phyloP scores from a whole-genome alignment of 345 rosid genomes.

The Salix koriyanagi region DNA sequence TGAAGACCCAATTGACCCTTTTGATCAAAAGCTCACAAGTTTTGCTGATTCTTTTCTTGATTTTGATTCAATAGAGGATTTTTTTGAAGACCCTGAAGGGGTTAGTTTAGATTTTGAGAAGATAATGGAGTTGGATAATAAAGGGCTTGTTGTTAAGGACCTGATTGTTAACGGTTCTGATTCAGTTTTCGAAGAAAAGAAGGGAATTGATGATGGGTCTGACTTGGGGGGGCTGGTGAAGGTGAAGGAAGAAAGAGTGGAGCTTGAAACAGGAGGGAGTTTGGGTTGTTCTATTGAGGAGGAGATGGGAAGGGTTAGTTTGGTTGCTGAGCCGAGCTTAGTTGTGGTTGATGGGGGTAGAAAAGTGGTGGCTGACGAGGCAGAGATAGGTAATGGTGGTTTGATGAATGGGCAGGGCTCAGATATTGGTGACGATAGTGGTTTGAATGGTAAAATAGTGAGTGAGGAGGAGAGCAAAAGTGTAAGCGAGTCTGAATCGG shows the following conservation, averaged over 20 bases:
- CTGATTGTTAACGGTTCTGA: conserved; percentile 11
- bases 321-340: conserved; percentile 15
- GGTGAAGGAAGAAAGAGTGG: conserved; percentile 35
- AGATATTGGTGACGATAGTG: conserved; percentile 1
- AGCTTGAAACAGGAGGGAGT: conserved; percentile 22
- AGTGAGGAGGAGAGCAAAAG: conserved; percentile 26
- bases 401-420: background rate
- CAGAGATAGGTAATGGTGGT: background rate
- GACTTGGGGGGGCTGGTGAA: conserved; percentile 10
- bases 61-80: conserved; percentile 52
- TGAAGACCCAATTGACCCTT: conserved; percentile 26
- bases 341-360: conserved; percentile 7
- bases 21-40: conserved; percentile 30
- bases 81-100: conserved; percentile 38
- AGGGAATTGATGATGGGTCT: conserved; percentile 17
- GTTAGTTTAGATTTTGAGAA: conserved; percentile 28
- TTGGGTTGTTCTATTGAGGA: conserved; percentile 44
- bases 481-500: conserved; percentile 31
- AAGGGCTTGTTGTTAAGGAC: conserved; percentile 11
- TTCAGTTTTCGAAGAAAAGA: conserved; percentile 15
- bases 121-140: conserved; percentile 30
- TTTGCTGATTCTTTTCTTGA: conserved; percentile 56
- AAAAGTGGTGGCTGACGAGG: background rate
- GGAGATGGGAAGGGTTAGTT: conserved; percentile 44
- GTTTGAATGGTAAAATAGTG: conserved; percentile 21